Evolutionary conservation across 495 filamentous ascomycete genomes (phyloP), one percentile per base, ranked within the genome.

Genomic region (Penicillium fimorum): DNA sequence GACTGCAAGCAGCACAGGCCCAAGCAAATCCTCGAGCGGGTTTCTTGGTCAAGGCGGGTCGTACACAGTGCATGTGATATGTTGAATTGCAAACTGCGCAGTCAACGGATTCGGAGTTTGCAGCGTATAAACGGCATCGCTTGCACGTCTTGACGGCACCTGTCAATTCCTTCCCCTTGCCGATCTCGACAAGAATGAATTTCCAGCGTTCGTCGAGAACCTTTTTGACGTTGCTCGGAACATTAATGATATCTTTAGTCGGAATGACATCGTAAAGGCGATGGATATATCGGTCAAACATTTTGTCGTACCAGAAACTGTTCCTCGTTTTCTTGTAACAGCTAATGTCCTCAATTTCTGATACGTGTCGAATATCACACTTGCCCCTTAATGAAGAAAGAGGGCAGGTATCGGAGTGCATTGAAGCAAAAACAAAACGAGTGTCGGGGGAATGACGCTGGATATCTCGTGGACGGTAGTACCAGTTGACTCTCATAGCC

Each of bases 1-100:
- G 87, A 68, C 90, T 96, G 73, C 94, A 99, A 53, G 94, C 87
- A 24, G 89, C 94, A 71, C 94, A 99, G 15, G 94, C 89, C 94
- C 94, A 99, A 9, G 91, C 94, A 76, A 99, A 99, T 38, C 94
- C 94, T 70, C 94, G 87, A 44, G 94, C 96, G 18, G 94, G 94
- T 74, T 99, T 99, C 70, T 97, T 97, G 38, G 91, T 84, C 55
- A 99, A 70, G 37, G 90, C 91, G 32, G 94, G 94, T 53, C 87
- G 88, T 45, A 99, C 95, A 68, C 94, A 99, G 66, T 89, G 89
- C 94, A 99, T 97, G 75, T 99, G 94, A 75, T 97, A 99, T 9
- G 93, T 97, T 64, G 91, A 85, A 61, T 84, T 82, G 71, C 94
- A 99, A 51, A 96, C 89, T 29, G 95, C 94, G 71, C 94, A 99